Evolutionary conservation across 306 rosid species (phyloP).

Genomic region (Begonia masoniana): DNA sequence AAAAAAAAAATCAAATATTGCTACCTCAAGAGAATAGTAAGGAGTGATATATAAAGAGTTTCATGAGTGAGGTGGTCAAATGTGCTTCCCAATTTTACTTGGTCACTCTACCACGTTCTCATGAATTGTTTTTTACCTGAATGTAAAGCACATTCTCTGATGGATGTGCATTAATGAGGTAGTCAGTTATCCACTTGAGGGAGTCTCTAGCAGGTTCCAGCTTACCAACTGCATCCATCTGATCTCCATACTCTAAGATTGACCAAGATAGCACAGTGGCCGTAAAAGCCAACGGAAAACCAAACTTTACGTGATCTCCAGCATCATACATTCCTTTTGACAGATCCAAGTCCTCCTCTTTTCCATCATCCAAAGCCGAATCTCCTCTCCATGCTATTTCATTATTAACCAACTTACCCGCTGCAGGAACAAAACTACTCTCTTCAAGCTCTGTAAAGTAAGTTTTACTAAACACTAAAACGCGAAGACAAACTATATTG

Average conservation of each 20-base stretch:
- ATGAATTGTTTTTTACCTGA: constrained; percentile 36
- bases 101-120: too few species aligned
- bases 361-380: constrained; percentile 77
- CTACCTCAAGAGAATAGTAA: too few species aligned
- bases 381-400: constrained; percentile 86
- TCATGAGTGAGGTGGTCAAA: too few species aligned
- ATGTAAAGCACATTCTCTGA: constrained; percentile 68
- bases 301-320: constrained; percentile 92
- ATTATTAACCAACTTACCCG: constrained; percentile 58
- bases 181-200: constrained; percentile 93
- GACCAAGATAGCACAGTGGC: constrained; percentile 90
- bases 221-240: constrained; percentile 68
- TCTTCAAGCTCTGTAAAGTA: background rate
- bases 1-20: background rate
- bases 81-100: too few species aligned
- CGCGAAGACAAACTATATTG: background rate
- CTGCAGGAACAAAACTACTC: constrained; percentile 25
- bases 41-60: too few species aligned
- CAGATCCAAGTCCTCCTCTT: constrained; percentile 51
- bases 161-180: constrained; percentile 67
- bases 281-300: constrained; percentile 88
- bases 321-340: constrained; percentile 93
- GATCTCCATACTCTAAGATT: constrained; percentile 90
- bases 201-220: constrained; percentile 53
- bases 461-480: background rate